Conservation (phyloP, 2,329 filamentous ascomycete genomes). For the Colletotrichum theobromicola region DNA sequence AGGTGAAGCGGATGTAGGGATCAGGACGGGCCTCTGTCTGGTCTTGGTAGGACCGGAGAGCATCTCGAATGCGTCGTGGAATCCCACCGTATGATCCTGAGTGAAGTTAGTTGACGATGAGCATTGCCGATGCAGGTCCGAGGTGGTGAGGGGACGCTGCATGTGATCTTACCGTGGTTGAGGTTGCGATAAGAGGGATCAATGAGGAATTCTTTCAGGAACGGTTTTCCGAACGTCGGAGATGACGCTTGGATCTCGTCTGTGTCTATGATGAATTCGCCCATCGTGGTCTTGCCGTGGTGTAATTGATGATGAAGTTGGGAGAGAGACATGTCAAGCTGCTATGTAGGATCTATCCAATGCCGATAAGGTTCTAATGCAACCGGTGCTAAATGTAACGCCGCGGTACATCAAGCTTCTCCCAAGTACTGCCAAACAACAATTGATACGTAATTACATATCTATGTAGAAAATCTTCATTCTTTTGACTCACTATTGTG, state of each 20-base stretch:
- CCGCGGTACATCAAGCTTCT: background rate
- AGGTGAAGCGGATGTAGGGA: slow-evolving; percentile 74
- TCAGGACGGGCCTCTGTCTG: slow-evolving; percentile 73
- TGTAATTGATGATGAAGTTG: background rate
- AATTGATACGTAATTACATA: background rate
- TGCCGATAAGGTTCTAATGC: background rate
- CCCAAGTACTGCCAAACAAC: background rate
- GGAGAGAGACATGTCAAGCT: background rate
- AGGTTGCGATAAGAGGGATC: slow-evolving; percentile 72
- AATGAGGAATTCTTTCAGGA: slow-evolving; percentile 73
- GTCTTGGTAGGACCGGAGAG: slow-evolving; percentile 69
- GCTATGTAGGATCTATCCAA: too few relatives aligned
- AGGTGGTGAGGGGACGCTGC: background rate
- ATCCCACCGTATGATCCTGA: slow-evolving; percentile 81
- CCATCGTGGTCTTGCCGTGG: background rate
- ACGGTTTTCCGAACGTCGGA: slow-evolving; percentile 34
- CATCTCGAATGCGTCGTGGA: slow-evolving; percentile 65
- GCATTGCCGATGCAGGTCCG: background rate
- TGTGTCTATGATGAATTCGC: background rate
- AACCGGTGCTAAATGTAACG: background rate
- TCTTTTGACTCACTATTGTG: background rate
- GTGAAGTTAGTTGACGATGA: slow-evolving; percentile 19
- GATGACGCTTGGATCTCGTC: background rate
- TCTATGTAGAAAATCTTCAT: background rate
- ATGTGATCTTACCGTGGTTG: slow-evolving; percentile 69